A percentile compares a stretch with the other conserved stretches of the same genome.
Conservation (phyloP, 2,329 filamentous ascomycete genomes). For the Diaporthe sp. region DNA sequence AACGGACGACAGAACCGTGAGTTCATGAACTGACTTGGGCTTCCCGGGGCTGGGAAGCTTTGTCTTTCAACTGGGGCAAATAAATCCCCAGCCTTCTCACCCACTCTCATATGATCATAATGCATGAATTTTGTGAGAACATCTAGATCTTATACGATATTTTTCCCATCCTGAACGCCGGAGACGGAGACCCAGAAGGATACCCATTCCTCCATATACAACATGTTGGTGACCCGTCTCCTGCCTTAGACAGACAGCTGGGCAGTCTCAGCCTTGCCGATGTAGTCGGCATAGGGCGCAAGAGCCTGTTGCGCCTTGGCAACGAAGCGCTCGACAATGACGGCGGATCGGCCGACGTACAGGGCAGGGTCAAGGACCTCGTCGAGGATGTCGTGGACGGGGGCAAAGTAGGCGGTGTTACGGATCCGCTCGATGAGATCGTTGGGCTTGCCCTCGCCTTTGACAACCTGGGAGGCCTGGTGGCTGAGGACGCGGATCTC, state of each 20-base stretch:
- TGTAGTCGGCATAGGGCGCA: conserved; percentile 52
- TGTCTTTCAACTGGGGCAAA: not conserved
- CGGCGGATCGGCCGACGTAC: conserved; percentile 57
- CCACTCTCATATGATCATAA: not conserved
- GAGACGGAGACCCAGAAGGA: not conserved
- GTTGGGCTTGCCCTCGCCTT: conserved; percentile 76
- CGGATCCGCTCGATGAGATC: conserved; percentile 86
- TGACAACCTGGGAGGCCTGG: conserved; percentile 76
- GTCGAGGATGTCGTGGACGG: conserved; percentile 78
- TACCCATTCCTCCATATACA: not conserved
- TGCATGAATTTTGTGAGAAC: not conserved
- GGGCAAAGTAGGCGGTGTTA: conserved; percentile 78
- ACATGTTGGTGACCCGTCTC: not conserved
- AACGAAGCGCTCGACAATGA: conserved; percentile 60
- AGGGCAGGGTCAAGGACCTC: conserved; percentile 73
- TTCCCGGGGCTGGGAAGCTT: too few relatives aligned
- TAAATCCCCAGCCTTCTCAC: not conserved
- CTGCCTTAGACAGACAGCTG: conserved; percentile 53
- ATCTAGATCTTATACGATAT: not conserved
- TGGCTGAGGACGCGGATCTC: conserved; percentile 86
- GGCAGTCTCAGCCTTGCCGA: conserved; percentile 50
- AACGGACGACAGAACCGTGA: not conserved
- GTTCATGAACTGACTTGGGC: not conserved
- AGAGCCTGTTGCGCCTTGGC: conserved; percentile 55
- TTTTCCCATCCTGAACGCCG: conserved; percentile 18